Evolutionary conservation across 75 land plant genomes (phyloP), one percentile per base, ranked within the genome.

Genomic region (Pinus taeda): DNA sequence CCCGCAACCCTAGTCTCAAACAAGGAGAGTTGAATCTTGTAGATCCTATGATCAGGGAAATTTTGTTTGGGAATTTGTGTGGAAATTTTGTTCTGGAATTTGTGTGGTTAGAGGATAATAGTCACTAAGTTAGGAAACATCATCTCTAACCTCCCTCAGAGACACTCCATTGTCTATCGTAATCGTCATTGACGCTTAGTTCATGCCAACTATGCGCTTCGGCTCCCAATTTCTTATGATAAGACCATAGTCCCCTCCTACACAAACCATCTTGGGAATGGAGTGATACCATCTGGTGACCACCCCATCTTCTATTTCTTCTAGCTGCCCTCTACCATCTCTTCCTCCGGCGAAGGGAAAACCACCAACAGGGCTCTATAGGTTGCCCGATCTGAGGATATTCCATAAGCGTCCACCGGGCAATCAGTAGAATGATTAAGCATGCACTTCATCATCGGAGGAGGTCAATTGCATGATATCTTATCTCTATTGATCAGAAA

Each of bases 381-480:
- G 2, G 70, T 74, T 36, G 75, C 42, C 24, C 90, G 74, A 42
- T 91, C 90, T 2, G 86, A 87, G 74, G 85, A 90, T 4, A 73
- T 67, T 15, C 85, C 92, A 56, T 90, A 90, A 8, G 87, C 74
- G 67, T 90, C 83, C 58, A 90, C 77, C 22, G 90, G 87, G 82
- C 92, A 90, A 8, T 79, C 65, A 30, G 24, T 73, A 53, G 3
- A 59, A 24, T 42, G 15, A 45, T 57, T 24, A 21, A 79, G 36
- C 57, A 56, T 24, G 64, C 92, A 90, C 15, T 74, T 75, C 5
- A 90, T 70, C 4, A 85, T 85, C 29, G 78, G 74, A 13, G 75
- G 78, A 0, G 91, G 91, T 11, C 88, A 88, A 26, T 26, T 85
- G 53, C 53, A 7, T 45, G 8, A 45, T 6, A 45, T 45, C 53